phyloP scores from a whole-genome alignment of 1,284 basidiomycete species.

The Sanghuangporus baumii region DNA sequence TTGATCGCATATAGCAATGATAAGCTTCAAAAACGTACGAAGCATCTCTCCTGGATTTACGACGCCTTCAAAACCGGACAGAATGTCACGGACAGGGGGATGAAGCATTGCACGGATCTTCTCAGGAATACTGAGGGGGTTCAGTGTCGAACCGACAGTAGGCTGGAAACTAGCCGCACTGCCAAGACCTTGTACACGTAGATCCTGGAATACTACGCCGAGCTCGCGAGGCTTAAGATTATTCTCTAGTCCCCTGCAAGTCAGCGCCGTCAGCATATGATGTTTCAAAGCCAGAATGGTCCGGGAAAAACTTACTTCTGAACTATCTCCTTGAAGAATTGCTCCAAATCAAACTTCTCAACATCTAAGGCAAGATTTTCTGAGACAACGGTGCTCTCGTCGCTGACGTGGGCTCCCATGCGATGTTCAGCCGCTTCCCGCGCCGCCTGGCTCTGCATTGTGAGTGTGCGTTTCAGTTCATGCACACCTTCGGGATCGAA shows the following conservation, averaged over 20 bases:
- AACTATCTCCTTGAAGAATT: constrained; percentile 6
- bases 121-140: constrained; percentile 17
- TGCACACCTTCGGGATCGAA: constrained; percentile 18
- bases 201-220: constrained; percentile 21
- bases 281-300: background rate
- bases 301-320: constrained; percentile 1
- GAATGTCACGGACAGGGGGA: constrained; percentile 25
- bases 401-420: background rate
- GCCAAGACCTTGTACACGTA: constrained; percentile 23
- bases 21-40: constrained; percentile 16
- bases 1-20: background rate
- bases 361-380: background rate
- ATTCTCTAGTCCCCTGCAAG: constrained; percentile 4
- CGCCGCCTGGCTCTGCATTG: constrained; percentile 10
- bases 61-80: constrained; percentile 28
- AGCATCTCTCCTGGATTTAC: constrained; percentile 37
- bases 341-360: constrained; percentile 15
- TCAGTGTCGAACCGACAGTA: constrained; percentile 23
- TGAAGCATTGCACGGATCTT: constrained; percentile 18
- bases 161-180: constrained; percentile 21
- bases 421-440: background rate
- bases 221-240: constrained; percentile 13
- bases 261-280: background rate
- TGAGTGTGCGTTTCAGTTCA: constrained; percentile 15
- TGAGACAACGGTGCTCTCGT: constrained; percentile 6